Conservation (phyloP, 1,284 basidiomycete genomes). For the Sphagnurus paluster region DNA sequence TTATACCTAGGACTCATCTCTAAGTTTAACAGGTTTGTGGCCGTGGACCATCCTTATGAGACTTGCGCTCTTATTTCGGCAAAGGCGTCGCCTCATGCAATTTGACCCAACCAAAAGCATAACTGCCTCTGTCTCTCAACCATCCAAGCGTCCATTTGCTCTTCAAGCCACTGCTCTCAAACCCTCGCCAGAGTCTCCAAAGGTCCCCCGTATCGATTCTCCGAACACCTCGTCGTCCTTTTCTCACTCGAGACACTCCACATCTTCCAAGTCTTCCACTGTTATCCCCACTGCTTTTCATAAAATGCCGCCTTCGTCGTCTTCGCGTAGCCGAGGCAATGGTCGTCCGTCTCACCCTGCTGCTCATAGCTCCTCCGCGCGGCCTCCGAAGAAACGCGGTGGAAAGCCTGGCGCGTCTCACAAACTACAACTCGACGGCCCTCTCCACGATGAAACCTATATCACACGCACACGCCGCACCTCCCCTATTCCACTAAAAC, state of each 20-base stretch:
- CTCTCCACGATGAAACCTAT: slow-evolving; percentile 33
- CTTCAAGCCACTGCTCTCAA: slow-evolving; percentile 29
- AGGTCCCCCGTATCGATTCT: slow-evolving; percentile 28
- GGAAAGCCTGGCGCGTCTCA: slow-evolving; percentile 15
- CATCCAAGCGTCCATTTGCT: slow-evolving; percentile 40
- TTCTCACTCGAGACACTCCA: slow-evolving; percentile 19
- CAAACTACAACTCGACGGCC: slow-evolving; percentile 30
- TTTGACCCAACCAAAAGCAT: slow-evolving; percentile 37
- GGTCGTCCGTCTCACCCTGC: slow-evolving; percentile 14
- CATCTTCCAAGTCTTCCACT: neutral
- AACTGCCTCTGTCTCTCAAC: slow-evolving; percentile 18
- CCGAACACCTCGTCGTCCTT: slow-evolving; percentile 22
- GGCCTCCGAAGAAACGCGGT: slow-evolving; percentile 16
- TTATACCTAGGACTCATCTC: neutral
- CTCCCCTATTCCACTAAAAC: slow-evolving; percentile 29
- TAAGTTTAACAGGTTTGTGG: slow-evolving; percentile 7
- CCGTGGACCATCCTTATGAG: slow-evolving; percentile 40
- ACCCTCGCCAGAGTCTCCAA: slow-evolving; percentile 19
- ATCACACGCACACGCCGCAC: slow-evolving; percentile 32
- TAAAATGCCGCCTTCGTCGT: slow-evolving; percentile 26
- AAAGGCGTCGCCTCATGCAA: slow-evolving; percentile 60
- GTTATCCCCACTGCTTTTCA: slow-evolving; percentile 18
- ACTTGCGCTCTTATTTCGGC: slow-evolving; percentile 45
- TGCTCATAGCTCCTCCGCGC: slow-evolving; percentile 11
- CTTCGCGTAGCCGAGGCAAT: slow-evolving; percentile 12